A percentile compares a stretch with the other conserved stretches of the same genome.
These are phyloP conservation scores for Eruca vesicaria DNA, from an alignment of 441 rosid species.

Conservation along the genomic window DNA sequence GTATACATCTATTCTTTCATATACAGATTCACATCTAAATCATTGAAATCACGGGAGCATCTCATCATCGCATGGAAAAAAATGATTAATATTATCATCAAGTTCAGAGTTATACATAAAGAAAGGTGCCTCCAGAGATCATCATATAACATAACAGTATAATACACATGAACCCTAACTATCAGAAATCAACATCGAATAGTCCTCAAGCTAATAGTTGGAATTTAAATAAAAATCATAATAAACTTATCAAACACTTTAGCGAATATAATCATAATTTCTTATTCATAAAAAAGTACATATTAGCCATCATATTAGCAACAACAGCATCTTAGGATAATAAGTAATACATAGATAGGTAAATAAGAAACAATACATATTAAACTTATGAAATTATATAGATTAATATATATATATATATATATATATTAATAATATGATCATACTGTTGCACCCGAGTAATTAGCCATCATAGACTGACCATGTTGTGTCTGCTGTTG, in stretches of 20 bases:
- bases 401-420: too few relatives aligned
- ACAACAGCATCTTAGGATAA: slow-evolving; percentile 12
- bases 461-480: slow-evolving; percentile 35
- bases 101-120: background rate
- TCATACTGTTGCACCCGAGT: slow-evolving; percentile 34
- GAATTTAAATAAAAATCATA: background rate
- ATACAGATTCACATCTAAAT: background rate
- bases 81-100: background rate
- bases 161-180: slow-evolving; percentile 20
- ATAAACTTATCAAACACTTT: background rate
- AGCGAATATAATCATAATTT: background rate
- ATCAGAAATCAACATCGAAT: too few relatives aligned
- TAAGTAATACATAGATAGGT: background rate
- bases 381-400: background rate
- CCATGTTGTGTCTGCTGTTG: slow-evolving; percentile 27
- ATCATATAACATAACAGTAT: background rate
- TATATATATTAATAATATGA: too few relatives aligned
- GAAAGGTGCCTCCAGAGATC: background rate
- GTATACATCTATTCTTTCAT: background rate
- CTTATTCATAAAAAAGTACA: slow-evolving; percentile 21
- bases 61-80: slow-evolving; percentile 15
- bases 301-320: slow-evolving; percentile 5
- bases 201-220: background rate
- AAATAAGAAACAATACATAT: slow-evolving; percentile 20
- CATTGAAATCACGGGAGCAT: slow-evolving; percentile 8